Conservation (phyloP, 164 flowering plant genomes). For the Liquidambar formosana region DNA sequence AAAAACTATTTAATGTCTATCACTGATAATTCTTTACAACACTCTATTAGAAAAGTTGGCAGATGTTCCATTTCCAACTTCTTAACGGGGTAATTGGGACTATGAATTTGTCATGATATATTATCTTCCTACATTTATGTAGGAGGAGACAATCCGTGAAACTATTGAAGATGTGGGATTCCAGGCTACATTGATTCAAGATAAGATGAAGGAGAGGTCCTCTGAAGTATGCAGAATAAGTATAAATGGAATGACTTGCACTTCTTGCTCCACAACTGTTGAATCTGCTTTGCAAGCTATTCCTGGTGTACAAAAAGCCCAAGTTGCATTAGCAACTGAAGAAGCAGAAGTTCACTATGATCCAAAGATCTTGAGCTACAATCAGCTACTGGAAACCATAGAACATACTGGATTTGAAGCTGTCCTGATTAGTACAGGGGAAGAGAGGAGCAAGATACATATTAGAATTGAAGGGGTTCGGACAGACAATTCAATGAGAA, state of each 20-base stretch:
- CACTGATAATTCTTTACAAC: too few relatives aligned
- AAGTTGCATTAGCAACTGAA: conserved; percentile 80
- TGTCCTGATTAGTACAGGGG: conserved; percentile 59
- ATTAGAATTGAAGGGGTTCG: conserved; percentile 65
- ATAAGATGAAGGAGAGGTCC: conserved; percentile 33
- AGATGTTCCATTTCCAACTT: too few relatives aligned
- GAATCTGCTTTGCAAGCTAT: conserved; percentile 53
- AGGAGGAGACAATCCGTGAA: conserved; percentile 77
- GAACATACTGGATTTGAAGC: conserved; percentile 78
- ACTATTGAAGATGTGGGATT: conserved; percentile 83
- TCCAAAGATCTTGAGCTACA: conserved; percentile 44
- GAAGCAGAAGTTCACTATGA: conserved; percentile 73
- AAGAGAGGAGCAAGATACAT: conserved; percentile 55
- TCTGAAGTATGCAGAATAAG: conserved; percentile 55
- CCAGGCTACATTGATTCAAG: conserved; percentile 51
- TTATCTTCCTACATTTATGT: not conserved
- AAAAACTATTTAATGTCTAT: too few relatives aligned
- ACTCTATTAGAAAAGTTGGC: too few relatives aligned
- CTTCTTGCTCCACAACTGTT: conserved; percentile 69
- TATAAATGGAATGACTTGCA: conserved; percentile 84
- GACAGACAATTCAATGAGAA: conserved; percentile 37
- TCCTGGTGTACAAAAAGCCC: conserved; percentile 65
- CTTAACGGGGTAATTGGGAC: too few relatives aligned
- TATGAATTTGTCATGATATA: not conserved
- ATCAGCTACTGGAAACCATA: conserved; percentile 47